Conservation (phyloP, 2,329 filamentous ascomycete genomes). For the Alternaria dauci region DNA sequence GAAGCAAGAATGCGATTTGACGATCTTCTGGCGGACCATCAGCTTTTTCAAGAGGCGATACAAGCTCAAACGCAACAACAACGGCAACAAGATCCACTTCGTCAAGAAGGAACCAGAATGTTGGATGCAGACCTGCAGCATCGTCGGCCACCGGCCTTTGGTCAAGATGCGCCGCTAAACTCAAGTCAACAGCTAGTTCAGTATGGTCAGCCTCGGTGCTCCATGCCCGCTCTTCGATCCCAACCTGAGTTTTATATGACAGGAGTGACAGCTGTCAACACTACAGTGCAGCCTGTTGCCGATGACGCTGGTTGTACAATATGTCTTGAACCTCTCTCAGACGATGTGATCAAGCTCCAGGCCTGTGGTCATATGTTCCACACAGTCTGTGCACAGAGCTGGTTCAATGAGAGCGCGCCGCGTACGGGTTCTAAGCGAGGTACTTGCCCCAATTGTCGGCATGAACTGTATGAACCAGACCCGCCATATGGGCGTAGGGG, state of each 20-base stretch:
- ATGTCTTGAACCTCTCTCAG: conserved; percentile 1
- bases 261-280: conserved; percentile 2
- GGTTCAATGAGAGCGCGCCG: conserved; percentile 6
- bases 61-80: neutral
- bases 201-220: neutral
- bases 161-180: neutral
- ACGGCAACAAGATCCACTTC: neutral
- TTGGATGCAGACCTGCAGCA: neutral
- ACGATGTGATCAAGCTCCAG: conserved; percentile 8
- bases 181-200: neutral
- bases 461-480: conserved; percentile 9
- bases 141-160: neutral
- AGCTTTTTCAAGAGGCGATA: neutral
- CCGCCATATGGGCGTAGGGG: neutral
- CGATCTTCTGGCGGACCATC: neutral
- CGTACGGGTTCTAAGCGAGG: neutral
- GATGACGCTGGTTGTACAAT: neutral
- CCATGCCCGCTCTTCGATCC: conserved; percentile 9
- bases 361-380: conserved; percentile 14
- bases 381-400: conserved; percentile 6
- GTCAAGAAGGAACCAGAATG: neutral
- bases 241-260: conserved; percentile 19
- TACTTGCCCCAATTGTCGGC: conserved; percentile 13
- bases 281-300: neutral
- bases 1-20: neutral